Percentiles rank a stretch among this genome's conserved stretches.
phyloP scores from a whole-genome alignment of 1,284 basidiomycete genomes.

The Ustilago nuda region DNA sequence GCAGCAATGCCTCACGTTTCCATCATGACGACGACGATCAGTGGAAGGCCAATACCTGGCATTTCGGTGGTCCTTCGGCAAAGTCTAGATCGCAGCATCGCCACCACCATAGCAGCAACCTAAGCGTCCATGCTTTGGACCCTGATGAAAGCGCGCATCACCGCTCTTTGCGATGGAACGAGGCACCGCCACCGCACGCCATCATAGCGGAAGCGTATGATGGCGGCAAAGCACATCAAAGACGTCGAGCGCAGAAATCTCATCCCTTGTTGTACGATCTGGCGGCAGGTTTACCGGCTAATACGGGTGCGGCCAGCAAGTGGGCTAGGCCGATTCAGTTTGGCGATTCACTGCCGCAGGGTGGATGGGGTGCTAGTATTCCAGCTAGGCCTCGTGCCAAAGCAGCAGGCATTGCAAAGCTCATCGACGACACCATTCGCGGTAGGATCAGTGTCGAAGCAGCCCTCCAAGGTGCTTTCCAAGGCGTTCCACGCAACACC shows the following conservation, averaged over 20 bases:
- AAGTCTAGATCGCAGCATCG: slow-evolving; percentile 2
- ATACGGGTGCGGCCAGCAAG: slow-evolving; percentile 63
- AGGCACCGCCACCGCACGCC: slow-evolving; percentile 46
- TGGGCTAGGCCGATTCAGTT: slow-evolving; percentile 66
- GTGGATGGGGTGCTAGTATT: not conserved
- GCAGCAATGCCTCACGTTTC: slow-evolving; percentile 18
- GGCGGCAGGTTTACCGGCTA: slow-evolving; percentile 59
- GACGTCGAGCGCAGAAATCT: slow-evolving; percentile 37
- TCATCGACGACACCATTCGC: slow-evolving; percentile 52
- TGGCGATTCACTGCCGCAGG: slow-evolving; percentile 55
- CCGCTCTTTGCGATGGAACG: slow-evolving; percentile 55
- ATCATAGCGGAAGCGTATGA: slow-evolving; percentile 59
- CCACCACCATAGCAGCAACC: not conserved
- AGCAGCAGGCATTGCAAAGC: slow-evolving; percentile 37
- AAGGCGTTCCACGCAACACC: slow-evolving; percentile 22
- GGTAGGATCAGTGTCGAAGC: slow-evolving; percentile 57
- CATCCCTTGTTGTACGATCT: slow-evolving; percentile 60
- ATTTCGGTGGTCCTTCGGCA: slow-evolving; percentile 37
- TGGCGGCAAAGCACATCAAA: slow-evolving; percentile 34
- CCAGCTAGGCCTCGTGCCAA: not conserved
- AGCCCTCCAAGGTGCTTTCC: slow-evolving; percentile 39
- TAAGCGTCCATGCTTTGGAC: not conserved
- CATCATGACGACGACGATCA: slow-evolving; percentile 31
- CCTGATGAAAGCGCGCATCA: slow-evolving; percentile 1
- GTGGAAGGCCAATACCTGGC: slow-evolving; percentile 63